Evolutionary conservation across 2,329 filamentous ascomycete genomes (phyloP).

Genomic region (Alternaria metachromatica): DNA sequence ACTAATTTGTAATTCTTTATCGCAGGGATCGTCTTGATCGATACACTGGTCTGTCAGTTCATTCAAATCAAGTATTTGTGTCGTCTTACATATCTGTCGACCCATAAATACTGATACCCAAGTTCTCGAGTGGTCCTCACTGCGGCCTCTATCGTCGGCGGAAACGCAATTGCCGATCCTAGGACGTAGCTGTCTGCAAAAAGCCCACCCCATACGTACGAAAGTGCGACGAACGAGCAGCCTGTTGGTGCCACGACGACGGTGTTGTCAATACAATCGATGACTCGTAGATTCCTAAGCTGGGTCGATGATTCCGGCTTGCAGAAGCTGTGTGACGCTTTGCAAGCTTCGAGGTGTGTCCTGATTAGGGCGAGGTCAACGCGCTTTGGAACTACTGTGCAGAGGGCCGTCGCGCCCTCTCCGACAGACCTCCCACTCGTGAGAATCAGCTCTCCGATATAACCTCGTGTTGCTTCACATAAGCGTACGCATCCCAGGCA

Average conservation of each 20-base stretch:
- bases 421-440: no score
- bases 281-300: background rate
- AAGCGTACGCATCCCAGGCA: no score
- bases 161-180: background rate
- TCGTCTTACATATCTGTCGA: background rate
- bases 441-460: background rate
- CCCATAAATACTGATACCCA: background rate
- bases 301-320: rapidly evolving
- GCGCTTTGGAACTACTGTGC: no score
- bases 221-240: background rate
- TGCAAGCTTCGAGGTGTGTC: background rate
- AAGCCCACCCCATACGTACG: background rate
- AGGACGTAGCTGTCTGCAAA: background rate
- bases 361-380: rapidly evolving
- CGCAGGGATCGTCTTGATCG: background rate
- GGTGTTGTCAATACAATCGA: rapidly evolving
- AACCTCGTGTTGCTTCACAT: no score
- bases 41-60: background rate
- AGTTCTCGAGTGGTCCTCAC: background rate
- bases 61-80: rapidly evolving
- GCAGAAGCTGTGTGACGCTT: background rate
- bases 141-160: background rate
- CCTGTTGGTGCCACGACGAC: background rate
- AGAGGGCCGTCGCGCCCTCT: rapidly evolving
- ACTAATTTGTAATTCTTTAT: background rate